Percentiles rank a stretch among this genome's conserved stretches.
These are phyloP conservation scores for Populus ilicifolia DNA, from an alignment of 345 rosid species.

Conservation along the genomic window DNA sequence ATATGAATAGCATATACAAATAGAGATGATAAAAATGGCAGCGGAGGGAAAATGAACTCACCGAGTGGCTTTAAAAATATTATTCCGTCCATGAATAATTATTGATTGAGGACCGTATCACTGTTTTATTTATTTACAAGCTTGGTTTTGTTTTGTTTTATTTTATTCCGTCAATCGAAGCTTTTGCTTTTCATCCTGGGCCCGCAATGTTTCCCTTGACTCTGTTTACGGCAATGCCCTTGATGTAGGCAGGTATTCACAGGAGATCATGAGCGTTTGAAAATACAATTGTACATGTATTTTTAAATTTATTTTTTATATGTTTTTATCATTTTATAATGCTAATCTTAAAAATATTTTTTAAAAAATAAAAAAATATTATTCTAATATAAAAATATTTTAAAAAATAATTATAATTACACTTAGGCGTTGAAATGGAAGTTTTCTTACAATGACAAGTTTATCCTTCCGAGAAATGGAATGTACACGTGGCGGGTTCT, in stretches of 20 bases:
- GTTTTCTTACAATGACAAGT: background rate
- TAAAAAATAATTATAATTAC: too few relatives aligned
- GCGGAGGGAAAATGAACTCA: too few relatives aligned
- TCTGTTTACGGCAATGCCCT: constrained; percentile 19
- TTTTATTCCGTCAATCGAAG: background rate
- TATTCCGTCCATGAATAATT: background rate
- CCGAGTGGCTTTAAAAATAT: too few relatives aligned
- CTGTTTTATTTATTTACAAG: background rate
- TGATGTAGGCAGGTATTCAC: background rate
- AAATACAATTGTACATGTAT: too few relatives aligned
- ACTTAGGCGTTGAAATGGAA: too few relatives aligned
- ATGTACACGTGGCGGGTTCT: background rate
- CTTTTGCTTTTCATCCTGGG: constrained; percentile 8
- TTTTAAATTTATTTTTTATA: too few relatives aligned
- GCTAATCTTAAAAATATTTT: too few relatives aligned
- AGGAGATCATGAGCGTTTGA: background rate
- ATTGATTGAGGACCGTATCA: background rate
- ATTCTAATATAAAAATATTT: too few relatives aligned
- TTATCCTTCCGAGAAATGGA: background rate
- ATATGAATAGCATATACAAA: too few relatives aligned
- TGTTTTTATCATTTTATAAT: too few relatives aligned
- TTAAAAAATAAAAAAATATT: too few relatives aligned
- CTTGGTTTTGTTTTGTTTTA: background rate
- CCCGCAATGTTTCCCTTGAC: background rate
- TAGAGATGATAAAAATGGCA: too few relatives aligned